phyloP scores from a whole-genome alignment of 768 basidiomycete species.

The Podaxis pistillaris region DNA sequence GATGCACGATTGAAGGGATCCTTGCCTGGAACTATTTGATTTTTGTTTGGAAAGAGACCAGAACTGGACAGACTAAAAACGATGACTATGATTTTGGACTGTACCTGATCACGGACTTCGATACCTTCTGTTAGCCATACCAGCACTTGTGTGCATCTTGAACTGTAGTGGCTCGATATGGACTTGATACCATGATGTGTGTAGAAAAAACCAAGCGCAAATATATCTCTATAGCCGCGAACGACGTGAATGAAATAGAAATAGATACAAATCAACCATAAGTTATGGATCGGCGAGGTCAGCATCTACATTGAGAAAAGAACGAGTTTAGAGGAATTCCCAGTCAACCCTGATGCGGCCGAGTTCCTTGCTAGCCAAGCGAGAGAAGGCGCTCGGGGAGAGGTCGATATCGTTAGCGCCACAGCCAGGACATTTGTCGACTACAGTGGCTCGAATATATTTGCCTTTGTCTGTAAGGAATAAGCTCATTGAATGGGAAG shows the following conservation, averaged over 20 bases:
- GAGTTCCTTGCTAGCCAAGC: slow-evolving; percentile 15
- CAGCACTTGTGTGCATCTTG: neutral
- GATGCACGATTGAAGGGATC: slow-evolving; percentile 52
- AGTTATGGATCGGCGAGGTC: neutral
- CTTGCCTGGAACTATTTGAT: slow-evolving; percentile 22
- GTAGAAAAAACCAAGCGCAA: neutral
- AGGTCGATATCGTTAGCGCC: slow-evolving; percentile 25
- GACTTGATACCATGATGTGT: neutral
- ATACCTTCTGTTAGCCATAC: neutral
- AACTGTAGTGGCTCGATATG: too few species aligned
- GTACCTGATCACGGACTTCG: neutral
- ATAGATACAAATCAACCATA: neutral
- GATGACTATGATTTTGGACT: neutral
- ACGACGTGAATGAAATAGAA: neutral
- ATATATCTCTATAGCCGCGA: neutral
- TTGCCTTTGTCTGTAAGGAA: slow-evolving; percentile 29
- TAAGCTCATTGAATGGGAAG: slow-evolving; percentile 32
- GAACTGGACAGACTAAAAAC: neutral
- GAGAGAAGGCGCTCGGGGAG: slow-evolving; percentile 25
- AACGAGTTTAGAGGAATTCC: slow-evolving; percentile 17
- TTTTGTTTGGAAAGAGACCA: neutral
- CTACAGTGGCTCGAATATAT: slow-evolving; percentile 20
- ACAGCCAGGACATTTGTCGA: slow-evolving; percentile 28
- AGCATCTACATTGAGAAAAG: neutral
- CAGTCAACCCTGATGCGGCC: slow-evolving; percentile 23